A percentile compares a stretch with the other conserved stretches of the same genome.
Conservation (phyloP, 176 grass and related monocot genomes). For the Neostapfia colusana region DNA sequence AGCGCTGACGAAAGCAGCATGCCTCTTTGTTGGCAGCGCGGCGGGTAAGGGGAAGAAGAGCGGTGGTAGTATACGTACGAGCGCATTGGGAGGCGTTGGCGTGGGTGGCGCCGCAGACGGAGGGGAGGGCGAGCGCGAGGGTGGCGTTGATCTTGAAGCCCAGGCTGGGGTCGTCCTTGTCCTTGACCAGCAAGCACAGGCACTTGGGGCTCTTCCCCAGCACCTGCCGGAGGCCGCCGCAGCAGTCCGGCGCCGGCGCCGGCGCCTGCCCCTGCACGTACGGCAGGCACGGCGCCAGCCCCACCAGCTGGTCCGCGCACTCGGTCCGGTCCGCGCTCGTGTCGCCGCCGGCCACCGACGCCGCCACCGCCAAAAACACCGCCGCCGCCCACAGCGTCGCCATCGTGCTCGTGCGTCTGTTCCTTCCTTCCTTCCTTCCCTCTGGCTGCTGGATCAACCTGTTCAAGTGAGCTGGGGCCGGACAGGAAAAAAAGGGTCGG, state of each 20-base stretch:
- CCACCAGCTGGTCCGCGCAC: constrained; percentile 72
- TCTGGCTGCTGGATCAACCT: too few relatives aligned
- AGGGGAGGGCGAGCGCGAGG: constrained; percentile 70
- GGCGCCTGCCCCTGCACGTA: constrained; percentile 72
- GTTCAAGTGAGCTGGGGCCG: too few relatives aligned
- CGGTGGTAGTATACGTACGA: constrained; percentile 71
- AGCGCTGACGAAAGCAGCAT: not conserved
- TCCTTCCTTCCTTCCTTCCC: too few relatives aligned
- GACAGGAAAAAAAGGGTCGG: not conserved
- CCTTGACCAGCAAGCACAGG: constrained; percentile 85
- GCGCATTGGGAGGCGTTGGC: constrained; percentile 85
- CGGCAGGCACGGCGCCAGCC: constrained; percentile 72
- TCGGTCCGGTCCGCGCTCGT: constrained; percentile 57
- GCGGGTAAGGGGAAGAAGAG: constrained; percentile 18
- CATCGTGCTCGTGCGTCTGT: not conserved
- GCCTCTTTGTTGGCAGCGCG: constrained; percentile 37
- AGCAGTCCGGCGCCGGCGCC: constrained; percentile 82
- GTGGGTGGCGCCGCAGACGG: constrained; percentile 54
- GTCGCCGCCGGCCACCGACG: constrained; percentile 30
- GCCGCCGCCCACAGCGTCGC: not conserved
- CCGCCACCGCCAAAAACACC: not conserved
- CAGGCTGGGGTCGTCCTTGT: constrained; percentile 77
- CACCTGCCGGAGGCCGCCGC: constrained; percentile 68
- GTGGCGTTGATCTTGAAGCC: constrained; percentile 91
- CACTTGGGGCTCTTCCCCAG: constrained; percentile 77